These are phyloP conservation scores for Cicer cuneatum DNA, from an alignment of 306 rosid species.

Conservation along the genomic window DNA sequence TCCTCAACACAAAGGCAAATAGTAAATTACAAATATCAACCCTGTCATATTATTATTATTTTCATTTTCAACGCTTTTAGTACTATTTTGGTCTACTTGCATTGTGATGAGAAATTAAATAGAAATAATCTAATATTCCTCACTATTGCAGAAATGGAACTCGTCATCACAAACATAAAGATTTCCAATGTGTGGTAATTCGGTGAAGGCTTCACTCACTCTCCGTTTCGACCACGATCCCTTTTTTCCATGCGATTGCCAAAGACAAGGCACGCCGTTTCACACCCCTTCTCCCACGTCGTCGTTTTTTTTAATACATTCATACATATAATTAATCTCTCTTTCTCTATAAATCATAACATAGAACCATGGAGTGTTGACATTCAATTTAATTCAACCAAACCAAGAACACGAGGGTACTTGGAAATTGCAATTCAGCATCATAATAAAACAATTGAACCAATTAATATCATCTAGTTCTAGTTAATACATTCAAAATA, in stretches of 20 bases:
- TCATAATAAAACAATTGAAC: conserved; percentile 43
- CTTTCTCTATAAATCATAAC: background rate
- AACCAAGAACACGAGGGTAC: conserved; percentile 52
- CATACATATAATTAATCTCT: conserved; percentile 16
- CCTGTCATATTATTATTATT: conserved; percentile 19
- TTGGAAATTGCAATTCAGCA: conserved; percentile 41
- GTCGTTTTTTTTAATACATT: conserved; percentile 43
- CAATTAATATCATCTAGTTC: conserved; percentile 55
- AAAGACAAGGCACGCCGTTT: conserved; percentile 61
- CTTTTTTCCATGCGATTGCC: conserved; percentile 59
- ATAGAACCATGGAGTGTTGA: conserved; percentile 9
- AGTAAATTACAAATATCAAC: conserved; percentile 41
- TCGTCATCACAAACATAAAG: conserved; percentile 39
- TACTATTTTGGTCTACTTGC: too few relatives aligned
- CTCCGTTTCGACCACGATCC: conserved; percentile 81
- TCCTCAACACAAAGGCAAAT: background rate
- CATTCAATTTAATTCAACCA: conserved; percentile 33
- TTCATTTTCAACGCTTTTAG: conserved; percentile 50
- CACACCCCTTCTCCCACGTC: conserved; percentile 72
- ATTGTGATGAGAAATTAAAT: too few relatives aligned
- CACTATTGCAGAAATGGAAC: too few relatives aligned
- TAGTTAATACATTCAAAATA: conserved; percentile 29
- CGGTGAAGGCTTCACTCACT: conserved; percentile 32
- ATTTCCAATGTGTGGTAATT: conserved; percentile 57
- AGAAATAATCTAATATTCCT: background rate